Percentiles rank a stretch among this genome's conserved stretches.
phyloP scores from a whole-genome alignment of 768 basidiomycete species.

The Pleurotus sapidus region DNA sequence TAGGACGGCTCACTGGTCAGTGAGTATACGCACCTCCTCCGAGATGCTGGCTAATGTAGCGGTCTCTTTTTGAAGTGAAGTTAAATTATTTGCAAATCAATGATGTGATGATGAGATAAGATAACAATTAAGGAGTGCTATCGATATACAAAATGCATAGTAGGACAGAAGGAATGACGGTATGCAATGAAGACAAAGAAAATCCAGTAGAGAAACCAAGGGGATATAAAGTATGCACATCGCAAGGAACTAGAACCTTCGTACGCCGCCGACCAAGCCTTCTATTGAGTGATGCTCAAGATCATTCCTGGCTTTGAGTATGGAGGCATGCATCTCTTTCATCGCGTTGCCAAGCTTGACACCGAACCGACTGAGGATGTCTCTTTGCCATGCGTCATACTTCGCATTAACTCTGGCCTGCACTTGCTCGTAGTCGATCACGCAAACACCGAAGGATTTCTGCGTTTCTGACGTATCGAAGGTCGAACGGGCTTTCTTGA shows the following conservation, averaged over 20 bases:
- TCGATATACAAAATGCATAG: constrained; percentile 8
- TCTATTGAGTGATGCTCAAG: constrained; percentile 97
- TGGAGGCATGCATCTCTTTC: constrained; percentile 96
- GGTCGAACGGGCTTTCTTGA: constrained; percentile 93
- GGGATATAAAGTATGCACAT: constrained; percentile 4
- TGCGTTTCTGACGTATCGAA: constrained; percentile 97
- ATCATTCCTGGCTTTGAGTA: constrained; percentile 91
- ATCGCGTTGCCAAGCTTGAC: constrained; percentile 90
- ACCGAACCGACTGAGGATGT: constrained; percentile 90
- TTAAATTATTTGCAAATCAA: constrained; percentile 2
- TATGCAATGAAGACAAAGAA: constrained; percentile 6
- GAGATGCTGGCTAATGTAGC: background rate
- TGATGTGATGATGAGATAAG: constrained; percentile 6
- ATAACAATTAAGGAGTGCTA: constrained; percentile 7
- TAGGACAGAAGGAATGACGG: background rate
- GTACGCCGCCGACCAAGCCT: constrained; percentile 65
- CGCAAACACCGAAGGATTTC: constrained; percentile 88
- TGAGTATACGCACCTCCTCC: too few relatives aligned
- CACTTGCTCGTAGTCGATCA: constrained; percentile 97
- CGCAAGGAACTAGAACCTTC: constrained; percentile 42
- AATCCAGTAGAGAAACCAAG: constrained; percentile 5
- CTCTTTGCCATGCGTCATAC: constrained; percentile 97
- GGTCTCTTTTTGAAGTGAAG: background rate
- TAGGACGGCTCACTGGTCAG: too few relatives aligned
- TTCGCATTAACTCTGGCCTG: constrained; percentile 97